Evolutionary conservation across 495 filamentous ascomycete species (phyloP).

Genomic region (Daldinia decipiens): DNA sequence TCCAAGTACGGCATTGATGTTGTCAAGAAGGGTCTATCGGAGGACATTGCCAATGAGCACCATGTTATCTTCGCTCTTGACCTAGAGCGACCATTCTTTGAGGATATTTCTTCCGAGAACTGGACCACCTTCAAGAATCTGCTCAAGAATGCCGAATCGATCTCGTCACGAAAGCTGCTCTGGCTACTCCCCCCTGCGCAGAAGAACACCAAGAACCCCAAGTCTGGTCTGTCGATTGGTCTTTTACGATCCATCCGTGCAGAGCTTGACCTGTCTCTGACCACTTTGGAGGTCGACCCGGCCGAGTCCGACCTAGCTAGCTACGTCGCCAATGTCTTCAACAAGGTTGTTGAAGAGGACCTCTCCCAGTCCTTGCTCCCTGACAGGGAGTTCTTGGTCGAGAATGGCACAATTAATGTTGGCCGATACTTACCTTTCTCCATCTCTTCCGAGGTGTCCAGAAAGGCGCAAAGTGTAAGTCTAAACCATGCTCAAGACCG

Average conservation of each 20-base stretch:
- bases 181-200: slow-evolving; percentile 22
- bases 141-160: background rate
- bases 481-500: background rate
- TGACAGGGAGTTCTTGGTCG: slow-evolving; percentile 20
- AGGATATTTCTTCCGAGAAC: background rate
- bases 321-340: slow-evolving; percentile 3
- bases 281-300: slow-evolving; percentile 10
- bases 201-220: slow-evolving; percentile 18
- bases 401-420: slow-evolving; percentile 18
- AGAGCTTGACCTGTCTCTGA: background rate
- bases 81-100: slow-evolving; percentile 7
- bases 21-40: background rate
- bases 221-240: background rate
- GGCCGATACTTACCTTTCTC: slow-evolving; percentile 11
- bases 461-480: background rate
- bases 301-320: background rate
- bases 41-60: background rate
- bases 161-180: slow-evolving; percentile 9
- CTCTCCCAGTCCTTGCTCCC: background rate
- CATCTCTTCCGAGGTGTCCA: background rate
- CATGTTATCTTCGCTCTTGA: background rate
- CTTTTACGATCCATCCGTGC: background rate
- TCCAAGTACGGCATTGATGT: background rate
- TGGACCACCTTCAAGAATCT: slow-evolving; percentile 1
- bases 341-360: slow-evolving; percentile 6